These are phyloP conservation scores for Massariosphaeria phaeospora DNA, from an alignment of 495 filamentous ascomycete species.

Conservation along the genomic window DNA sequence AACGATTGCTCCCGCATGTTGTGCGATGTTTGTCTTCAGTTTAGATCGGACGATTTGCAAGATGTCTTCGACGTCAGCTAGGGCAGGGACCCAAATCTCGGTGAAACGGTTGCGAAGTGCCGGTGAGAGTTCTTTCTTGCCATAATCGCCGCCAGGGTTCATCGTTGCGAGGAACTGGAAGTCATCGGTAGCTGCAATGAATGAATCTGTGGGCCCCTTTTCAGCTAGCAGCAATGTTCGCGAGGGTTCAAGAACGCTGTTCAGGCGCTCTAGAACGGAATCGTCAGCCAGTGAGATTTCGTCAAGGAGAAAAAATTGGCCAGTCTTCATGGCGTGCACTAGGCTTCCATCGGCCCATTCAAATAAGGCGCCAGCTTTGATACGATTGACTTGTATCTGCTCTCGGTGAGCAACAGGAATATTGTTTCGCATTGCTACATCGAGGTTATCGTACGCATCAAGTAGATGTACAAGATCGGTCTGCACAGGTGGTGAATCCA, in stretches of 20 bases:
- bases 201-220: slow-evolving; percentile 77
- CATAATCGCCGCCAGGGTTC: slow-evolving; percentile 98
- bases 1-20: slow-evolving; percentile 63
- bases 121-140: slow-evolving; percentile 92
- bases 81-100: slow-evolving; percentile 92
- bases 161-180: slow-evolving; percentile 98
- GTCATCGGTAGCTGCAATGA: slow-evolving; percentile 68
- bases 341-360: slow-evolving; percentile 95
- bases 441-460: slow-evolving; percentile 46
- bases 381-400: slow-evolving; percentile 56
- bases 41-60: slow-evolving; percentile 79
- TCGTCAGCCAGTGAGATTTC: slow-evolving; percentile 98
- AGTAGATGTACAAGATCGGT: slow-evolving; percentile 45
- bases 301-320: slow-evolving; percentile 87
- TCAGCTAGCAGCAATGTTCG: slow-evolving; percentile 86
- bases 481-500: slow-evolving; percentile 39
- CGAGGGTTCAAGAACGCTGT: slow-evolving; percentile 91
- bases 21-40: slow-evolving; percentile 47
- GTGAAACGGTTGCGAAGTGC: slow-evolving; percentile 95
- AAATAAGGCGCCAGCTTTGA: slow-evolving; percentile 74
- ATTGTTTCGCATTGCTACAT: slow-evolving; percentile 34
- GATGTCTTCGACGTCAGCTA: slow-evolving; percentile 77
- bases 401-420: slow-evolving; percentile 50
- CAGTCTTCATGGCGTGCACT: slow-evolving; percentile 90
- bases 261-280: slow-evolving; percentile 91